A percentile compares a stretch with the other conserved stretches of the same genome.
These are phyloP conservation scores for Fagus crenata DNA, from an alignment of 306 rosid species.

Conservation along the genomic window DNA sequence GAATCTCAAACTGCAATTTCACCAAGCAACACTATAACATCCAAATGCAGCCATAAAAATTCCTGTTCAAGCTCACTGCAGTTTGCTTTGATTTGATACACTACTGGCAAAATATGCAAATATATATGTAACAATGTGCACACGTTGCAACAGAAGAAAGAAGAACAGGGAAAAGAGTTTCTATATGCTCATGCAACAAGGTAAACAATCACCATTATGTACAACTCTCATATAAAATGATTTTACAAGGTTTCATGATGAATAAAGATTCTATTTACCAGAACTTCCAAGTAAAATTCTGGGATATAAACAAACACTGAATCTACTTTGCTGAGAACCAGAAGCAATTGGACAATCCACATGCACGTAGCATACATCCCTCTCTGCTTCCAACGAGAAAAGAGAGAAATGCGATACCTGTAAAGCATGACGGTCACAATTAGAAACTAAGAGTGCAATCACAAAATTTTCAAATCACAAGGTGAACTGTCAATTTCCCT, in stretches of 20 bases:
- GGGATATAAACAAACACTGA: slow-evolving; percentile 72
- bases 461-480: not conserved
- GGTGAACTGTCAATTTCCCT: not conserved
- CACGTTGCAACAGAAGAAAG: not conserved
- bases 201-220: not conserved
- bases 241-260: not conserved
- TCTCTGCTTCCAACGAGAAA: slow-evolving; percentile 90
- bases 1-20: not conserved
- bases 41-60: slow-evolving; percentile 7
- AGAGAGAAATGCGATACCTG: slow-evolving; percentile 83
- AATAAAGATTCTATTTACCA: slow-evolving; percentile 53
- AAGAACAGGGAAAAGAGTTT: not conserved
- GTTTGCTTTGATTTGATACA: not conserved
- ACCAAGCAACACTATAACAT: not conserved
- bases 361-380: slow-evolving; percentile 98
- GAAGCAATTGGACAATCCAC: slow-evolving; percentile 94
- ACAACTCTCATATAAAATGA: not conserved
- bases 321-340: slow-evolving; percentile 87
- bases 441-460: slow-evolving; percentile 3
- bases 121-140: not conserved
- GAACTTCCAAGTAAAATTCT: slow-evolving; percentile 83
- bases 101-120: not conserved
- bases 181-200: slow-evolving; percentile 16
- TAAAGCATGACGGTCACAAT: slow-evolving; percentile 22
- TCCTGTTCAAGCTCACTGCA: not conserved